Evolutionary conservation across 2,329 filamentous ascomycete genomes (phyloP), one percentile per base, ranked within the genome.

Genomic region (Diaporthe velutina): DNA sequence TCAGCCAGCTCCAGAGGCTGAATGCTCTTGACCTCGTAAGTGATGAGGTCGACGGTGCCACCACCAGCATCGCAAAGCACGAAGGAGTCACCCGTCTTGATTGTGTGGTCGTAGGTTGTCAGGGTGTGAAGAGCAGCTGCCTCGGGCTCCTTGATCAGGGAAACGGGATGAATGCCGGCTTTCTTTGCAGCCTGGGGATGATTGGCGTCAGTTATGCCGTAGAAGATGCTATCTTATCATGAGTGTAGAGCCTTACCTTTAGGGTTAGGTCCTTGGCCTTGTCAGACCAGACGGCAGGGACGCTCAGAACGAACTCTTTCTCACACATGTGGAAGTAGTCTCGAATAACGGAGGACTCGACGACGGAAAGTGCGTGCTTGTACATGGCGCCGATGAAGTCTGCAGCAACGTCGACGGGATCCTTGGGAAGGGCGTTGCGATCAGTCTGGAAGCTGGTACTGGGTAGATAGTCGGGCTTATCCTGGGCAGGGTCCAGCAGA

Each of bases 251-350:
- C 10, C 33, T 38, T 40, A 28, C 68, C 67, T 58, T 68, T n/a
- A 75, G 15, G 1, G 77, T 78, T 1, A 72, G 68, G 28, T 78
- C 75, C 48, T 78, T 79, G 60, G 78, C 78, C 40, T 73, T 60
- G 64, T 79, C 76, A 0, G 77, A 78, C 78, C 78, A 79, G 3
- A 78, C 77, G 13, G 78, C 78, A 1, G 78, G 78, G 0, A 79
- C 78, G 19, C 71, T 79, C 12, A 79, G 35, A 5, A 79, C 64
- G 17, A 77, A 75, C 9, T 77, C 74, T n/a, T 73, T 75, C 25
- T 70, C 17, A 2, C 72, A 74, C 7, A 70, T 6, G 1, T 55
- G 0, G 45, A 64, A 64, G 42, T 70, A 71, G 2, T 40, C 55
- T 7, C 33, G 42, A 3, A 70, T 3, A 1, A 1, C 54, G 2